Percentiles rank a stretch among this genome's conserved stretches.
phyloP scores from a whole-genome alignment of 768 basidiomycete genomes.

The Psilocybe cyanescens region DNA sequence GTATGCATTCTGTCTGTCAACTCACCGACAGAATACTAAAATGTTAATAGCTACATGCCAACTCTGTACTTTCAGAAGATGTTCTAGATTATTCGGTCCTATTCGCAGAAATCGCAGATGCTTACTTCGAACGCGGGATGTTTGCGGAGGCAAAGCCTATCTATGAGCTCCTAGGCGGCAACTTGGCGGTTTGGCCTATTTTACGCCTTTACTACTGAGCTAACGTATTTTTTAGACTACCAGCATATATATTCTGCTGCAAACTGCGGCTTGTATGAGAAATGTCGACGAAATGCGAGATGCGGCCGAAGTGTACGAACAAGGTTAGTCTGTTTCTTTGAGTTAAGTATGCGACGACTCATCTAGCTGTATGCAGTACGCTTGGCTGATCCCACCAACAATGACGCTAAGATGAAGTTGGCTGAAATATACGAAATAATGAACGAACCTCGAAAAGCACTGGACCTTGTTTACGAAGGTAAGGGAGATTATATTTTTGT shows the following conservation, averaged over 20 bases:
- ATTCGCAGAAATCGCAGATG: conserved; percentile 85
- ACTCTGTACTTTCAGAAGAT: conserved; percentile 71
- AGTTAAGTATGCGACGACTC: not conserved
- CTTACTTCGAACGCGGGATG: conserved; percentile 75
- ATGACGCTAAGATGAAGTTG: conserved; percentile 87
- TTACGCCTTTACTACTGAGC: not conserved
- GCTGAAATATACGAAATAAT: conserved; percentile 90
- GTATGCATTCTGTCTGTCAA: conserved; percentile 41
- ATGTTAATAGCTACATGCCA: conserved; percentile 69
- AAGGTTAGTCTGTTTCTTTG: conserved; percentile 51
- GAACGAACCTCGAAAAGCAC: conserved; percentile 78
- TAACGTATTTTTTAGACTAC: conserved; percentile 57
- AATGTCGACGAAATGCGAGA: conserved; percentile 75
- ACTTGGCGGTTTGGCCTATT: conserved; percentile 62
- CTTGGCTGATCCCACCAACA: conserved; percentile 70
- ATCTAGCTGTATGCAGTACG: conserved; percentile 52
- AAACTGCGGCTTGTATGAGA: conserved; percentile 82
- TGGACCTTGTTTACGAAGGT: conserved; percentile 88
- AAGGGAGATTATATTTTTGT: conserved; percentile 8
- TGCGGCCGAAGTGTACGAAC: conserved; percentile 83
- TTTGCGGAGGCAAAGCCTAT: conserved; percentile 81
- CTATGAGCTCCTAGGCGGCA: conserved; percentile 77
- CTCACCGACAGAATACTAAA: not conserved
- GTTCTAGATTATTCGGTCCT: conserved; percentile 76
- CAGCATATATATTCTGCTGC: conserved; percentile 68